These are phyloP conservation scores for Massospora cicadina DNA, from an alignment of 371 early-diverging fungal genomes.

Conservation along the genomic window DNA sequence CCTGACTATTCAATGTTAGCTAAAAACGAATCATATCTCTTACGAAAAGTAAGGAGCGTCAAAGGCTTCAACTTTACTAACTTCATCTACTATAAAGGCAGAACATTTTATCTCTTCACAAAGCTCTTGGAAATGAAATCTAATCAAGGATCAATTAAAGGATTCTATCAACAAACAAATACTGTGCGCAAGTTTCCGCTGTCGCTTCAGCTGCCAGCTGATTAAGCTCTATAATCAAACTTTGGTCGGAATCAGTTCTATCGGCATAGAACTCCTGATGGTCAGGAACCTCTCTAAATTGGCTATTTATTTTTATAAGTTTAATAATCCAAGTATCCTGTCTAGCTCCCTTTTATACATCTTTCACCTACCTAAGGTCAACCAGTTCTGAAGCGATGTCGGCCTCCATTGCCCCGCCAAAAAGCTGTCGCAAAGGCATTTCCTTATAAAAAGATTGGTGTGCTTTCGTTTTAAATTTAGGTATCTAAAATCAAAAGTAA, in stretches of 20 bases:
- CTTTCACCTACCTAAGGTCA: slow-evolving; percentile 2
- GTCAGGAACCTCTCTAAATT: slow-evolving; percentile 2
- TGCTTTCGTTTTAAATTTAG: too few relatives aligned
- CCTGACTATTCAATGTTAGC: neutral
- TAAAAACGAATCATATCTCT: neutral
- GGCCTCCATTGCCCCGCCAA: slow-evolving; percentile 1
- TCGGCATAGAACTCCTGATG: slow-evolving; percentile 4
- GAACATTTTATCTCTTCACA: neutral
- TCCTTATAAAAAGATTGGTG: neutral
- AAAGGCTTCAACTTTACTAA: neutral
- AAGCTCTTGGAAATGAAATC: slow-evolving; percentile 6
- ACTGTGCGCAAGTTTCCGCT: neutral
- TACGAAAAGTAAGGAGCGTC: neutral
- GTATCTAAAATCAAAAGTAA: too few relatives aligned
- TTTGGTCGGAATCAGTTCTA: neutral
- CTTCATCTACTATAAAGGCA: neutral
- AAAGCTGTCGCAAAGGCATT: neutral
- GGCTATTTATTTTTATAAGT: neutral
- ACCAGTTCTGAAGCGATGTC: neutral
- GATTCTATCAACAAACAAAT: neutral
- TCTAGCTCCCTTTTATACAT: neutral
- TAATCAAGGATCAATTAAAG: neutral
- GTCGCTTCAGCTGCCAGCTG: neutral
- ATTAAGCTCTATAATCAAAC: slow-evolving; percentile 6
- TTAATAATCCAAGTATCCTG: too few relatives aligned